phyloP scores from a whole-genome alignment of 2,329 filamentous ascomycete species.

The Microdochium nivale region DNA sequence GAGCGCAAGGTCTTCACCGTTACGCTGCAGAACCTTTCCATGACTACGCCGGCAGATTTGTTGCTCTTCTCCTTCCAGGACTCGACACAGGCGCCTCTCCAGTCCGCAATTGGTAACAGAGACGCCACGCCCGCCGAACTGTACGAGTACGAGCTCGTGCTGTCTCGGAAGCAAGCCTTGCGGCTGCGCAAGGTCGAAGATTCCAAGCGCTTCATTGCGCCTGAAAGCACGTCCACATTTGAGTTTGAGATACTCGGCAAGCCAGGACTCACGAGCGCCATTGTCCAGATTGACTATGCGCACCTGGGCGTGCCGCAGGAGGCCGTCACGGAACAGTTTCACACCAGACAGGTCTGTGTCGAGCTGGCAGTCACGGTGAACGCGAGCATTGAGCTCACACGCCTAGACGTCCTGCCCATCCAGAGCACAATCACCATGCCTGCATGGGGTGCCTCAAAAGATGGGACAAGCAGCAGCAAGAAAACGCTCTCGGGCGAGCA shows the following conservation, averaged over 20 bases:
- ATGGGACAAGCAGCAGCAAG: constrained; percentile 18
- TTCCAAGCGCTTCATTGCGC: constrained; percentile 51
- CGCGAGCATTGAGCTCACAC: constrained; percentile 73
- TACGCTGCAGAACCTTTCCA: constrained; percentile 70
- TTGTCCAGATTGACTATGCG: constrained; percentile 80
- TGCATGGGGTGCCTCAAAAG: constrained; percentile 40
- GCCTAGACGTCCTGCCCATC: constrained; percentile 72
- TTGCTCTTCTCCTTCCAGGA: constrained; percentile 84
- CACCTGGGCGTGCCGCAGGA: constrained; percentile 63
- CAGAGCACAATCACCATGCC: constrained; percentile 54
- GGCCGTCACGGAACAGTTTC: constrained; percentile 65
- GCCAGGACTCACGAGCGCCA: constrained; percentile 70
- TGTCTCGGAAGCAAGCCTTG: constrained; percentile 65
- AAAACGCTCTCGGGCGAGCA: constrained; percentile 37
- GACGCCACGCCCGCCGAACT: constrained; percentile 71
- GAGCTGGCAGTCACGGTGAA: constrained; percentile 87
- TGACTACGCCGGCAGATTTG: constrained; percentile 66
- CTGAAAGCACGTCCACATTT: constrained; percentile 62
- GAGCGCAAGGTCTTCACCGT: constrained; percentile 72
- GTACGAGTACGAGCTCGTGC: constrained; percentile 77
- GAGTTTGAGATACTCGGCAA: constrained; percentile 81
- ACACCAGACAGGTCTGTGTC: constrained; percentile 73
- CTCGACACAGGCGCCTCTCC: constrained; percentile 71
- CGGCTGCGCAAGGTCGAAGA: constrained; percentile 42
- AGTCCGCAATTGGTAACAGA: constrained; percentile 65